Evolutionary conservation across 495 filamentous ascomycete genomes (phyloP), one percentile per base, ranked within the genome.

Genomic region (Neurospora cerealis): DNA sequence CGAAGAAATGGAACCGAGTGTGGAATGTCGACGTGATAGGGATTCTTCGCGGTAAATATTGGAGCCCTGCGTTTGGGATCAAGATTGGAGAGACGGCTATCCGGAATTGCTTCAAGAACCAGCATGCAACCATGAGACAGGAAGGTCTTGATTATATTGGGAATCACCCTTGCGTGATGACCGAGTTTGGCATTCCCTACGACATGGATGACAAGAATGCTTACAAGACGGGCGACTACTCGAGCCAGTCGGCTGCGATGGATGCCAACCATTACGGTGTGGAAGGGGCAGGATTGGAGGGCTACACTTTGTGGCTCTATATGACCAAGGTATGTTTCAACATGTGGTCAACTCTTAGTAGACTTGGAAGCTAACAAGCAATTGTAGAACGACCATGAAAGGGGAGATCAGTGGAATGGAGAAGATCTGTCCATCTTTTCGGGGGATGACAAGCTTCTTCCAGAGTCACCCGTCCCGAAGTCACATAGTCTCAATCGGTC

Each of bases 1-100:
- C 93, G 28, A 99, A 99, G 83, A 96, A 96, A 81, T 99, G 96
- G 96, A 99, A 98, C 79, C 91, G 94, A 1, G 87, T 91, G 28
- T 99, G 96, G 91, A 99, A 99, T 77, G 91, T 99, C 19, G 96
- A 99, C 83, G 93, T 99, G 28, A 89, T 98, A 72, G 96, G 96
- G 3, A 86, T 98, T 15, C 87, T 99, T 60, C 90, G 96, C 37
- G 96, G 96, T 15, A 91, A 91, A 73, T 99, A 99, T 77, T 85
- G 91, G 75, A 90, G 91, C 19, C 96, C 96, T 17, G 91, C 92
- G 1, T 95, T 98, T 79, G 96, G 93, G 17, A 89, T 99, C 78
- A 96, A 94, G 79, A 85, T 99, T 69, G 96, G 96, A 32, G 96
- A 99, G 83, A 92, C 93, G 0, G 96, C 96, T 1, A 98, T 99